Evolutionary conservation across 768 basidiomycete species (phyloP).

Genomic region (Lactifluus subvellereus): DNA sequence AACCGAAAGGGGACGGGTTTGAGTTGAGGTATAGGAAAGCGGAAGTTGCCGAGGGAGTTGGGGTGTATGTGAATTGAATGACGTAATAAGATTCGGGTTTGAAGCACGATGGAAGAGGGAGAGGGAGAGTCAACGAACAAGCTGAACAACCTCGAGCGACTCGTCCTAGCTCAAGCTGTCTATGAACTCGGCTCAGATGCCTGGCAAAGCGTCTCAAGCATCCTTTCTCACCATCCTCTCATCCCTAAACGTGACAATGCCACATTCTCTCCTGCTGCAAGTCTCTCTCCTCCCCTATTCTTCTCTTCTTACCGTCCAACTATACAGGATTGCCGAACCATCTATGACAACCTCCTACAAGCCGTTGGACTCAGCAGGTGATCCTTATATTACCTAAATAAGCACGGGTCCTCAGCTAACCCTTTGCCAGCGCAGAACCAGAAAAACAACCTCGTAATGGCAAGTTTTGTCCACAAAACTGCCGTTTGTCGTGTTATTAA

Average conservation of each 20-base stretch:
- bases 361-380: conserved; percentile 12
- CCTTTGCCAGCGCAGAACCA: conserved; percentile 16
- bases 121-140: not conserved
- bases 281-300: conserved; percentile 33
- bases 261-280: conserved; percentile 57
- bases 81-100: conserved; percentile 1
- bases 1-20: not conserved
- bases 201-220: conserved; percentile 61
- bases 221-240: conserved; percentile 68
- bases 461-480: conserved; percentile 19
- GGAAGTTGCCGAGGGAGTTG: not conserved
- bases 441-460: conserved; percentile 50
- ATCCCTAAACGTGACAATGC: conserved; percentile 49
- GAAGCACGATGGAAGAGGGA: too few relatives aligned
- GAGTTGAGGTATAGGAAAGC: not conserved
- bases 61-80: not conserved
- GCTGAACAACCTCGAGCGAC: conserved; percentile 51
- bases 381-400: not conserved
- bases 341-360: conserved; percentile 5
- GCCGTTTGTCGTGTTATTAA: conserved; percentile 2
- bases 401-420: not conserved
- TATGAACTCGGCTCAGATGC: conserved; percentile 69
- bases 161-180: conserved; percentile 81
- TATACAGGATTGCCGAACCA: conserved; percentile 5
- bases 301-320: conserved; percentile 3